phyloP scores from a whole-genome alignment of 1,284 basidiomycete species.

The Ceratobasidium sp. region DNA sequence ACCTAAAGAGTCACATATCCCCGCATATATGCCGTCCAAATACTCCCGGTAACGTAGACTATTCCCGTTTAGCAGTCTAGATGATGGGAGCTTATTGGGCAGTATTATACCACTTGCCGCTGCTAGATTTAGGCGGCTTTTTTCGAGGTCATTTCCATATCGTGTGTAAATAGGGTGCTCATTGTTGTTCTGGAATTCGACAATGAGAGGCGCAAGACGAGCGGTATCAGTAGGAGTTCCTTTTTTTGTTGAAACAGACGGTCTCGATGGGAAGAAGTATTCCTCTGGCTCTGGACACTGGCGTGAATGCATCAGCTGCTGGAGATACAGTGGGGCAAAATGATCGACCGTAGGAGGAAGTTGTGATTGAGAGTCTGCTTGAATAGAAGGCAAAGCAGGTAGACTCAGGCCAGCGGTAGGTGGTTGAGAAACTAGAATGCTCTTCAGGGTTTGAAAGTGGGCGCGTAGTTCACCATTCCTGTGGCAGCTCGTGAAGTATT shows the following conservation, averaged over 20 bases:
- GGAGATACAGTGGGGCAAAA: neutral
- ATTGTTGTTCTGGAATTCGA: neutral
- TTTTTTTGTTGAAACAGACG: neutral
- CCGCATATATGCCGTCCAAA: neutral
- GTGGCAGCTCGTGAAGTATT: slow-evolving; percentile 15
- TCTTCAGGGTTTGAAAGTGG: neutral
- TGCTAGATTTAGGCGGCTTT: slow-evolving; percentile 1
- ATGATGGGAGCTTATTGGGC: neutral
- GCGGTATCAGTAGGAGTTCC: neutral
- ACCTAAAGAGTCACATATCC: neutral
- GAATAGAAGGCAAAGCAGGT: neutral
- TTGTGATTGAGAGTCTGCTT: neutral
- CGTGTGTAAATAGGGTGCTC: neutral
- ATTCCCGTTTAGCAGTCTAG: neutral
- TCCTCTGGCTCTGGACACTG: too few species aligned
- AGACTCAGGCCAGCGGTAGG: neutral
- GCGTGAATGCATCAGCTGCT: neutral
- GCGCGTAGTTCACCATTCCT: slow-evolving; percentile 4
- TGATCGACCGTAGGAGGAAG: too few species aligned
- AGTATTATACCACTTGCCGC: neutral
- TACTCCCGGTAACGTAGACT: neutral
- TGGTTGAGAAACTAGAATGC: neutral
- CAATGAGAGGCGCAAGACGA: neutral
- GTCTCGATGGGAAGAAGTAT: neutral
- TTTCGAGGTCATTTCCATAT: slow-evolving; percentile 7